Base-by-base conservation (phyloP, 164 flowering plant genomes). In the Macadamia integrifolia region DNA sequence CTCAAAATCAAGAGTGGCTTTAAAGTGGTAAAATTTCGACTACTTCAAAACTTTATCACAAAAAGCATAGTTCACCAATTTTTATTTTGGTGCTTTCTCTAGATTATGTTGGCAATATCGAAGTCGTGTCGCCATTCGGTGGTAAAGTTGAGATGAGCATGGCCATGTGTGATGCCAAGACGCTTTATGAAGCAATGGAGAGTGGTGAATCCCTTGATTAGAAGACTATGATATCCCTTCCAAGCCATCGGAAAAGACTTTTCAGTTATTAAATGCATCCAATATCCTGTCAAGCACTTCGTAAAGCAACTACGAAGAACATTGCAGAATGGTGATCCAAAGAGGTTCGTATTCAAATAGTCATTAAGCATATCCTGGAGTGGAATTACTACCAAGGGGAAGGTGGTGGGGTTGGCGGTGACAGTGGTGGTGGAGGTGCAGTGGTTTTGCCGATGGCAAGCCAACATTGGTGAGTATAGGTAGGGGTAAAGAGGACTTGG, bases 91-190 rank as follows among this genome's bases (percentile, higher is more conserved):
- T 17, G 43, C 52, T 17, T 1, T 67, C 1, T 62, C 28, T 42
- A 74, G 82, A 69, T 74, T 64, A 53, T 76, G 50, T 35, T 72
- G 12, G 78, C 80, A 43, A 58, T 80, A 49, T 42, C 70, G 66
- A 77, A 59, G 56, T 69, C 78, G 1, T 74, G 72, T 64, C 70
- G 59, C n/a, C 61, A 66, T 29, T 50, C 50, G 72, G 72, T 2
- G 60, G 61, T 58, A 75, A 70, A 68, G 71, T 75, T 58, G 75
- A 71, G 62, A 68, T 42, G 64, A 75, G 80, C 79, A 77, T 80
- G 83, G 81, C 81, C 14, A 76, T 80, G 81, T 78, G 83, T 44
- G 83, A 80, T 62, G 78, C 83, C 15, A 80, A 80, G 76, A 74
- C 76, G 31, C 66, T 80, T 40, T 80, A 71, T 50, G 83, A 80